Evolutionary conservation across 371 early-diverging fungal genomes (phyloP).

Genomic region (Lichtheimia ornata): DNA sequence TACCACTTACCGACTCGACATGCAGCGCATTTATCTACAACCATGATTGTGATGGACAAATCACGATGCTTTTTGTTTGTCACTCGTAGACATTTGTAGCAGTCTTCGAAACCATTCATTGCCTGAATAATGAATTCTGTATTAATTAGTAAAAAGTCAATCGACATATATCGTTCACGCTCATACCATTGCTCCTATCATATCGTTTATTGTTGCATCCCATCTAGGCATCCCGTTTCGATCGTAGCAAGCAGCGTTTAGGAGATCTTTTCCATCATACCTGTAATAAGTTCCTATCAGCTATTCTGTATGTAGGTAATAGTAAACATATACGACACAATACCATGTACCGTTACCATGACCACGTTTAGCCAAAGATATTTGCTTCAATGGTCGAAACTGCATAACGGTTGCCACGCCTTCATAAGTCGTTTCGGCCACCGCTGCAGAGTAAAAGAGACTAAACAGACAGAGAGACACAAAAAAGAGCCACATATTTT

Average conservation of each 20-base stretch:
- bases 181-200: slow-evolving; percentile 52
- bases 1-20: slow-evolving; percentile 37
- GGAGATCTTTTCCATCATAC: slow-evolving; percentile 46
- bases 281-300: slow-evolving; percentile 11
- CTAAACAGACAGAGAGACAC: too few relatives aligned
- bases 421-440: not conserved
- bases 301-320: too few relatives aligned
- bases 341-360: not conserved
- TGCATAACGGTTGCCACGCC: slow-evolving; percentile 1
- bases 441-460: too few relatives aligned
- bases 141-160: not conserved
- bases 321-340: too few relatives aligned
- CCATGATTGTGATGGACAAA: slow-evolving; percentile 38
- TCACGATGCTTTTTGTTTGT: slow-evolving; percentile 40
- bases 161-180: not conserved
- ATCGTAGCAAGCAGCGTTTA: slow-evolving; percentile 51
- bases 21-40: slow-evolving; percentile 51
- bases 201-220: slow-evolving; percentile 34
- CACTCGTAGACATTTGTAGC: slow-evolving; percentile 52
- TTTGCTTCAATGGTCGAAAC: not conserved
- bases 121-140: slow-evolving; percentile 21
- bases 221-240: slow-evolving; percentile 43
- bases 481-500: too few relatives aligned
- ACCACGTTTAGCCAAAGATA: not conserved
- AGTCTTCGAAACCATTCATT: slow-evolving; percentile 46